Percentiles rank a stretch among this genome's conserved stretches.
Evolutionary conservation across 176 grass and related monocot species (phyloP).

Genomic region (Bonia amplexicaulis): DNA sequence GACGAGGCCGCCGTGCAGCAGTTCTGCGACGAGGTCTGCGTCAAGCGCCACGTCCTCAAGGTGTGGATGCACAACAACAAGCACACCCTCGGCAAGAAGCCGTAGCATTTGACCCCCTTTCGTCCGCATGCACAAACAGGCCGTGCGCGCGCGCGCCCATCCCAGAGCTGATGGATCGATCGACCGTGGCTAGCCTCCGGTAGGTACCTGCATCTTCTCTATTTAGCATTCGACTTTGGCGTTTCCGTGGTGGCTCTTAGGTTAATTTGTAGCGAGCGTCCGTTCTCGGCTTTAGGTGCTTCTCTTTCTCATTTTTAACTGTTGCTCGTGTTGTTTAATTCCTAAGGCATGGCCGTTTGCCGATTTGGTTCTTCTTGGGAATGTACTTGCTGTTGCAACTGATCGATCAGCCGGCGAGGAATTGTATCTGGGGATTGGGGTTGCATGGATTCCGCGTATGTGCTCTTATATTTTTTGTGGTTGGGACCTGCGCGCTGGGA

Average conservation of each 20-base stretch:
- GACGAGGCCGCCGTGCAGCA: slow-evolving; percentile 84
- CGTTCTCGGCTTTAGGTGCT: slow-evolving; percentile 32
- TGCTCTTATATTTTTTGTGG: slow-evolving; percentile 29
- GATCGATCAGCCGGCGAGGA: not conserved
- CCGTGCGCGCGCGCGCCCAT: not conserved
- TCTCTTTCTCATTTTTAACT: not conserved
- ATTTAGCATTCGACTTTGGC: not conserved
- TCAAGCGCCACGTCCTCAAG: slow-evolving; percentile 90
- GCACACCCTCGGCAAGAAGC: slow-evolving; percentile 91
- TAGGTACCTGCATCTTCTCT: slow-evolving; percentile 30
- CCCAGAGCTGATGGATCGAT: not conserved
- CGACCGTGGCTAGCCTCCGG: not conserved
- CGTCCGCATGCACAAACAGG: not conserved
- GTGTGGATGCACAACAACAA: slow-evolving; percentile 99
- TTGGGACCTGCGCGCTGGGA: not conserved
- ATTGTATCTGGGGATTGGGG: slow-evolving; percentile 33
- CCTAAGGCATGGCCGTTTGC: slow-evolving; percentile 35
- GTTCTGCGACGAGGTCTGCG: slow-evolving; percentile 79
- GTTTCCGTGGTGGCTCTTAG: slow-evolving; percentile 13
- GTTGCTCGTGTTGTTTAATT: slow-evolving; percentile 27
- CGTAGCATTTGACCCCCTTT: not conserved
- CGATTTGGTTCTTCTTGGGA: slow-evolving; percentile 37
- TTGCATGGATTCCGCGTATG: slow-evolving; percentile 31
- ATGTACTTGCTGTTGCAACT: slow-evolving; percentile 15
- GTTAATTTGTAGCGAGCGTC: slow-evolving; percentile 32